Base-by-base conservation (phyloP, 208 protist genomes). In the Acanthamoeba healyi region DNA sequence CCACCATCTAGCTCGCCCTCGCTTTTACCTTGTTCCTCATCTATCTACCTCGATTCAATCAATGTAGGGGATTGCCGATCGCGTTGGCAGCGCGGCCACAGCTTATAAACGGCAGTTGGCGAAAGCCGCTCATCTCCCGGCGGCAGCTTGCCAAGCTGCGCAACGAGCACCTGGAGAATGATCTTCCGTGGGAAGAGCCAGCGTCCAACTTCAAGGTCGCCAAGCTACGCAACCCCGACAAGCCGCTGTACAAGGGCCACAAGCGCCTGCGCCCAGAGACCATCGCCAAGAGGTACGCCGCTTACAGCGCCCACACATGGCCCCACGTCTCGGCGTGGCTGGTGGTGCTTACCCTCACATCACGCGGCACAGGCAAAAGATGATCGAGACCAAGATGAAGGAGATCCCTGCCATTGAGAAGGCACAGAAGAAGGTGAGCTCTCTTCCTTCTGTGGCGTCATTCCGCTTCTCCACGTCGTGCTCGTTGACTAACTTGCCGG, bases 311-410 rank as follows among this genome's bases (percentile, higher is more conserved):
- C 70, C 70, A 79, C n/a, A n/a, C n/a, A n/a, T n/a, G n/a, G n/a
- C n/a, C n/a, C n/a, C n/a, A n/a, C n/a, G n/a, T n/a, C n/a, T n/a
- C n/a, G n/a, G n/a, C n/a, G n/a, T n/a, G n/a, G n/a, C n/a, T n/a
- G n/a, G n/a, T n/a, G n/a, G n/a, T 42, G 10, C 67, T 34, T 22
- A 40, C 58, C 58, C 24, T 65, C 58, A n/a, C 15, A 32, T 40
- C 24, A 29, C 7, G 67, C n/a, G n/a, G n/a, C 38, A 38, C 67
- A 63, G 84, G 84, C 46, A 91, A 70, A 91, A 91, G 84, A 91
- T 91, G 84, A 91, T 91, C 42, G 34, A 91, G 58, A 36, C 84
- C 56, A 91, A 91, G 84, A 24, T 91, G 84, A 91, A 91, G 58
- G 84, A 91, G 58, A 91, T 91, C 22, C 84, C 84, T 1, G 58